phyloP scores from a whole-genome alignment of 2,329 filamentous ascomycete genomes.

The Botrytis paeoniae region DNA sequence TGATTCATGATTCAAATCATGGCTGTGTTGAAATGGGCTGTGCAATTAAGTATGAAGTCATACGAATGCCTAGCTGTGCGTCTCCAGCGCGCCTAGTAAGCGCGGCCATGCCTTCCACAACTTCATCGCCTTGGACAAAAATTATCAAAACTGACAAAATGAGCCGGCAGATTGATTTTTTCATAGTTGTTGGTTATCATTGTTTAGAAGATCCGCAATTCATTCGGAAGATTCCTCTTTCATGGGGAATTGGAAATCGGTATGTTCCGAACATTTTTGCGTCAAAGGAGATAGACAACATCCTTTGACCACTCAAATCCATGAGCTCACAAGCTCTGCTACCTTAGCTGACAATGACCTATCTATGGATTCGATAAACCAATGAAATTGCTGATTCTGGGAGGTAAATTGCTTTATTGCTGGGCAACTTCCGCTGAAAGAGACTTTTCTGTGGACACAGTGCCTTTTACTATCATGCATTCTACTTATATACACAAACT shows the following conservation, averaged over 20 bases:
- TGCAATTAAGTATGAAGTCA: slow-evolving; percentile 2
- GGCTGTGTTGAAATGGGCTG: not conserved
- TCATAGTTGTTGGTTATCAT: no score
- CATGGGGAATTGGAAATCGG: not conserved
- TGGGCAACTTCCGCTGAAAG: slow-evolving; percentile 4
- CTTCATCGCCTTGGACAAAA: not conserved
- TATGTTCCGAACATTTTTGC: not conserved
- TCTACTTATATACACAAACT: not conserved
- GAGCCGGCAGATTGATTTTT: no score
- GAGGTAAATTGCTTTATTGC: not conserved
- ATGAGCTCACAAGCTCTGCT: not conserved
- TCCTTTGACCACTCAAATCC: not conserved
- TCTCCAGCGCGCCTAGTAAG: not conserved
- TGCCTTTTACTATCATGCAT: not conserved
- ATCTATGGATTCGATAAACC: not conserved
- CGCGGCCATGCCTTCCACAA: not conserved
- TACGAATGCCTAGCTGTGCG: not conserved
- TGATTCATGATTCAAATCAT: not conserved
- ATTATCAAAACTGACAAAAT: not conserved
- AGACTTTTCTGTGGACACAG: not conserved
- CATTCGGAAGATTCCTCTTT: not conserved
- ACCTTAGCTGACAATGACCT: not conserved
- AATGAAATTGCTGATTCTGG: not conserved
- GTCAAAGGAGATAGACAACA: not conserved
- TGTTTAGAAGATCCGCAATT: not conserved